Conservation (phyloP, 768 basidiomycete genomes). For the Lentinula aciculospora region DNA sequence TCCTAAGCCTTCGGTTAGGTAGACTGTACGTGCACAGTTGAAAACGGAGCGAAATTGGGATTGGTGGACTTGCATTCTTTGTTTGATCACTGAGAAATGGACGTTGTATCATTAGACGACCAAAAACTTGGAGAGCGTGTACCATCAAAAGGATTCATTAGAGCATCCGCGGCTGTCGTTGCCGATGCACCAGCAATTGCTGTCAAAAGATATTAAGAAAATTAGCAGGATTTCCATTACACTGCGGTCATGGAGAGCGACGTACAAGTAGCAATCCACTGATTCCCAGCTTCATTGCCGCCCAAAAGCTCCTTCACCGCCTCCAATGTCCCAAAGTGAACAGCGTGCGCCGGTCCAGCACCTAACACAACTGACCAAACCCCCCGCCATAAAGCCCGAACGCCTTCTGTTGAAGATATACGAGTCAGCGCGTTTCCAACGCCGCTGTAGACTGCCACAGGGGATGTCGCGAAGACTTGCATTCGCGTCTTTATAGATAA, state of each 20-base stretch:
- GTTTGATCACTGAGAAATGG: slow-evolving; percentile 78
- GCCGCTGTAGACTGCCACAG: slow-evolving; percentile 81
- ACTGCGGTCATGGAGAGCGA: no score
- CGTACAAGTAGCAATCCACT: slow-evolving; percentile 87
- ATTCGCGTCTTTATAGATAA: slow-evolving; percentile 76
- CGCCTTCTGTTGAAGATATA: slow-evolving; percentile 92
- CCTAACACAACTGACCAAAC: slow-evolving; percentile 94
- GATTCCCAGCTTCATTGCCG: slow-evolving; percentile 75
- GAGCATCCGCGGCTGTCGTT: slow-evolving; percentile 90
- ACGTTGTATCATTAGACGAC: slow-evolving; percentile 14
- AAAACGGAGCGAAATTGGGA: slow-evolving; percentile 86
- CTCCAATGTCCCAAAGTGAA: slow-evolving; percentile 96
- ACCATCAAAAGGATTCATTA: slow-evolving; percentile 99
- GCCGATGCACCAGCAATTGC: slow-evolving; percentile 93
- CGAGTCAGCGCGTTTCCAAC: slow-evolving; percentile 88
- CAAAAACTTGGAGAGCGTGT: slow-evolving; percentile 20
- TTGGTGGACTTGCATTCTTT: slow-evolving; percentile 97
- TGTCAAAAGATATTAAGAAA: slow-evolving; percentile 24
- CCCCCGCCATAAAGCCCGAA: slow-evolving; percentile 89
- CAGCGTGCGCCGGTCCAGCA: slow-evolving; percentile 96
- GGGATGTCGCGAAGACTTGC: slow-evolving; percentile 92
- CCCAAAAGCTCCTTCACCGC: slow-evolving; percentile 90
- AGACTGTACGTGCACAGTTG: slow-evolving; percentile 82
- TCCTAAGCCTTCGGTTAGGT: slow-evolving; percentile 74
- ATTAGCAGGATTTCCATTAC: not conserved